Base-by-base conservation (phyloP, 1,139 yeast species). In the Hyphopichia fennica region DNA sequence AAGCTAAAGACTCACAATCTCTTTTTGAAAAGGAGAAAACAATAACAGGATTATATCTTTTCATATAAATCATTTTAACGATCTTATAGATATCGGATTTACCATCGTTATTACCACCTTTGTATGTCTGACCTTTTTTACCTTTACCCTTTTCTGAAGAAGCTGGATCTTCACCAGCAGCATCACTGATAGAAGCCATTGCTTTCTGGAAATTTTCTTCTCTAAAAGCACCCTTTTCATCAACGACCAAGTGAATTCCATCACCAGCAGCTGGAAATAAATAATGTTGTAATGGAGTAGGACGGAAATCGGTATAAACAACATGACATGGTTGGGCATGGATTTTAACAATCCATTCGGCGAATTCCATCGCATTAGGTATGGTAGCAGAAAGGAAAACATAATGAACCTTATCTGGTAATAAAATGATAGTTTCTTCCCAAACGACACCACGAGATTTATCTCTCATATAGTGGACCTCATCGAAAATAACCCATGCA, bases 141-240 rank as follows among this genome's bases (percentile, higher is more conserved):
- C 87, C 90, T 56, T 75, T 81, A 13, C 77, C 64, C 44, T 72
- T 72, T 6, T 72, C 79, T 10, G 74, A 62, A 4, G 87, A 69
- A 10, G 75, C 72, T 4, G 96, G 88, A 58, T 89, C 96, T 51
- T 90, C 96, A 25, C 96, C 98, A 56, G 77, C 69, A 47, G 78
- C 80, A 53, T 87, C 93, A 46, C 89, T 81, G 45, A 93, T 85
- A 6, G 95, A 84, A 1, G 96, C 89, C 99, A 95, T 93, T 1
- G 99, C 99, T 62, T 90, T 91, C 63, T 93, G 98, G 69, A 95
- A 95, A 62, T 93, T 93, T 56, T 93, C 99, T 65, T 95, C 99
- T 57, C 99, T 80, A 63, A 95, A 95, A 9, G 87, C 81, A 33
- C 97, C 91, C 70, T 93, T 91, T 68, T 95, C 99, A 60, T 95